Evolutionary conservation across 2,329 filamentous ascomycete genomes (phyloP).

Genomic region (Aspergillus quadrilineatus): DNA sequence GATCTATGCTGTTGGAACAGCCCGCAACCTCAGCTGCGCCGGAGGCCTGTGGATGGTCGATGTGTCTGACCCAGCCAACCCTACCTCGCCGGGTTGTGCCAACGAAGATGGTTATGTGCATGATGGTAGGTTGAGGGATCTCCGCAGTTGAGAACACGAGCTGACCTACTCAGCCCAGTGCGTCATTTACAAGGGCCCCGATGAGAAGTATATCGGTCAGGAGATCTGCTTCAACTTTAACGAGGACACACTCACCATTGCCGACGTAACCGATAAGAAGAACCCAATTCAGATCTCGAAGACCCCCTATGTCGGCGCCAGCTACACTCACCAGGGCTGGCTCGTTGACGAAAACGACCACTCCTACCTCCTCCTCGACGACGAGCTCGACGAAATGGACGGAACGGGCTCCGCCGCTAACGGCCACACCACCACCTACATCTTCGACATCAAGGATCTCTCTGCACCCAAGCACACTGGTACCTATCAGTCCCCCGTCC

Average conservation of each 20-base stretch:
- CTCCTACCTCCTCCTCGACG: conserved; percentile 21
- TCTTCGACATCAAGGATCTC: conserved; percentile 20
- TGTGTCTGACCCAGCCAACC: conserved; percentile 20
- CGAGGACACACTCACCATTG: conserved; percentile 21
- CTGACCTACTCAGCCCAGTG: conserved; percentile 18
- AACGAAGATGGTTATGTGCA: conserved; percentile 23
- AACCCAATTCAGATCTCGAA: conserved; percentile 20
- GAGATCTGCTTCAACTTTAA: conserved; percentile 26
- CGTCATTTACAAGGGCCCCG: conserved; percentile 20
- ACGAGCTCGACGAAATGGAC: conserved; percentile 21
- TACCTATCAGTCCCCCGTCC: conserved; percentile 20
- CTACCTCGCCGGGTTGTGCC: conserved; percentile 19
- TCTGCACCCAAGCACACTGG: conserved; percentile 19
- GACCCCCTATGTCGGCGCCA: conserved; percentile 19
- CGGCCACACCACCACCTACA: conserved; percentile 23
- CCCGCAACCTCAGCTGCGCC: conserved; percentile 14
- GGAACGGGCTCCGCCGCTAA: conserved; percentile 18
- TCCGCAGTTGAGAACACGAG: no score
- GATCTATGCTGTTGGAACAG: conserved; percentile 21
- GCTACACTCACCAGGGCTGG: conserved; percentile 24
- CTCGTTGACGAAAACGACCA: conserved; percentile 12
- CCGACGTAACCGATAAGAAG: conserved; percentile 19
- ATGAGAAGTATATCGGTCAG: conserved; percentile 15
- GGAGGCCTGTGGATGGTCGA: conserved; percentile 23
- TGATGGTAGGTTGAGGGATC: conserved; percentile 10